phyloP scores from a whole-genome alignment of 2,329 filamentous ascomycete species.

The Fusarium bactridioides region DNA sequence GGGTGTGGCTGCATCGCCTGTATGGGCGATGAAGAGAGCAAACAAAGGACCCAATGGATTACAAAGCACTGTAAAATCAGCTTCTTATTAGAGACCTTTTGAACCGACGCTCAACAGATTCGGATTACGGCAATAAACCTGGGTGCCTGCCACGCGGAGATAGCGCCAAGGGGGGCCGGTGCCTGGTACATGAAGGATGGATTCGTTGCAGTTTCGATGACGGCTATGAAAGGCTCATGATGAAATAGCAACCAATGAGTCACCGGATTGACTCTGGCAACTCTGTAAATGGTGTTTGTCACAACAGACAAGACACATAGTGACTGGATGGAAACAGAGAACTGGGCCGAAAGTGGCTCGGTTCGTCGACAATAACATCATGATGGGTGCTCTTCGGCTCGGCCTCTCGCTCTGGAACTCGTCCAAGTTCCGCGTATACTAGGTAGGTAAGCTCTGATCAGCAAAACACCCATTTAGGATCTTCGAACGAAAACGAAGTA shows the following conservation, averaged over 20 bases:
- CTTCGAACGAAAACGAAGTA: conserved; percentile 7
- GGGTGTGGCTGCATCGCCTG: conserved; percentile 21
- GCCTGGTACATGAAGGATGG: neutral
- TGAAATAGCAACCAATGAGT: neutral
- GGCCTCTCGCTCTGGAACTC: conserved; percentile 12
- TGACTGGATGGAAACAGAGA: neutral
- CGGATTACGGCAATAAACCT: conserved; percentile 29
- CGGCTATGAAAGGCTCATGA: conserved; percentile 7
- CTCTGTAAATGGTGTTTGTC: neutral
- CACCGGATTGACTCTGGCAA: neutral
- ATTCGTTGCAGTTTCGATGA: conserved; percentile 19
- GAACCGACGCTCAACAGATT: conserved; percentile 4
- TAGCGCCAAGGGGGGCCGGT: conserved; percentile 8
- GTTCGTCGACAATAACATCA: conserved; percentile 19
- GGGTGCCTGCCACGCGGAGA: conserved; percentile 18
- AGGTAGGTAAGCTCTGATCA: conserved; percentile 10
- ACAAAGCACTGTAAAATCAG: conserved; percentile 27
- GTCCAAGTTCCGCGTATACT: conserved; percentile 18
- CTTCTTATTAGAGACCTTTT: neutral
- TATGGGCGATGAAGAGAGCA: conserved; percentile 4
- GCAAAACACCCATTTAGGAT: neutral
- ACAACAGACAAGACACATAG: neutral
- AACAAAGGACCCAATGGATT: conserved; percentile 24
- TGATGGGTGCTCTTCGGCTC: conserved; percentile 18
- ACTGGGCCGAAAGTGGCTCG: neutral